phyloP scores from a whole-genome alignment of 2,329 filamentous ascomycete genomes.

The Pyrenochaeta sp. region DNA sequence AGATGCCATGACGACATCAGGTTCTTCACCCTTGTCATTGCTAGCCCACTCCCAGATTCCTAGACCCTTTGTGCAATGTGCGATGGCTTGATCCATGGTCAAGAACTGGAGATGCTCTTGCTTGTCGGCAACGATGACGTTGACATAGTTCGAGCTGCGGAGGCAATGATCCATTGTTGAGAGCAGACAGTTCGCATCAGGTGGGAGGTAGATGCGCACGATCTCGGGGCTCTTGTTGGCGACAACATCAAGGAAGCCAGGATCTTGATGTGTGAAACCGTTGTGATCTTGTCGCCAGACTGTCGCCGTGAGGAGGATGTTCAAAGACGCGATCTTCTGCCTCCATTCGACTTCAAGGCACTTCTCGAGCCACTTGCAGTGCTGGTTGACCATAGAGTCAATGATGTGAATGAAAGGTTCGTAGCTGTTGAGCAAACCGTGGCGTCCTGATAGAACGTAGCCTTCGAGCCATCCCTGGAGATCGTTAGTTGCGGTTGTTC shows the following conservation, averaged over 20 bases:
- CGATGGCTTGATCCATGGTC: slow-evolving; percentile 74
- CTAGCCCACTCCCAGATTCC: slow-evolving; percentile 82
- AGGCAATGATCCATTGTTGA: slow-evolving; percentile 81
- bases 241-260: slow-evolving; percentile 80
- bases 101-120: slow-evolving; percentile 80
- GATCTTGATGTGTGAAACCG: slow-evolving; percentile 83
- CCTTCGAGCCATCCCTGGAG: slow-evolving; percentile 73
- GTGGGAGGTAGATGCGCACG: slow-evolving; percentile 81
- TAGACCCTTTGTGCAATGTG: slow-evolving; percentile 80
- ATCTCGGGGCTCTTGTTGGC: slow-evolving; percentile 83
- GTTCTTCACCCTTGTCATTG: slow-evolving; percentile 73
- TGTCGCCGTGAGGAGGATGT: slow-evolving; percentile 79
- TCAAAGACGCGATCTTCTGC: slow-evolving; percentile 75
- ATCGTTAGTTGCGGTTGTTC: slow-evolving; percentile 11
- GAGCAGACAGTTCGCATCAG: slow-evolving; percentile 80
- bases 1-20: slow-evolving; percentile 78
- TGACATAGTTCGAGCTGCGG: slow-evolving; percentile 78
- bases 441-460: slow-evolving; percentile 77
- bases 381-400: slow-evolving; percentile 86
- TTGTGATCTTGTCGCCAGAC: slow-evolving; percentile 88
- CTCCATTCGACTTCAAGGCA: slow-evolving; percentile 82
- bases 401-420: slow-evolving; percentile 86
- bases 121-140: slow-evolving; percentile 82
- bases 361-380: slow-evolving; percentile 88
- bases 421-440: slow-evolving; percentile 81